A percentile compares a stretch with the other conserved stretches of the same genome.
Evolutionary conservation across 495 filamentous ascomycete genomes (phyloP).

Genomic region (Xylaria acuta): DNA sequence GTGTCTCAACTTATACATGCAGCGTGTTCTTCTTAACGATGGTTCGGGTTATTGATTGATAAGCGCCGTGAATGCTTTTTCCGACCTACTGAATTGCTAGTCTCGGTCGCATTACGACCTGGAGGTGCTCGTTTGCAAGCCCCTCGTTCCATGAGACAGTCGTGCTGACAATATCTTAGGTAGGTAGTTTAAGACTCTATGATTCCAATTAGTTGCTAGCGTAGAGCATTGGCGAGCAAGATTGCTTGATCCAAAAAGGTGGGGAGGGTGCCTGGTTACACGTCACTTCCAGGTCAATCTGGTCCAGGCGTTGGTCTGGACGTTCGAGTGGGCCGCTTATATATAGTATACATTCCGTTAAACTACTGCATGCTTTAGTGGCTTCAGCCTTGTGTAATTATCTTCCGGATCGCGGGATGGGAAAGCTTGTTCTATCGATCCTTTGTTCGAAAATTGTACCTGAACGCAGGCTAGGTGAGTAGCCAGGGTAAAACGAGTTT

Average conservation of each 20-base stretch:
- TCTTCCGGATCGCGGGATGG: neutral
- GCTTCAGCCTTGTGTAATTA: neutral
- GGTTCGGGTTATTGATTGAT: neutral
- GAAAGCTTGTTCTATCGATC: neutral
- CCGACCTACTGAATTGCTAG: neutral
- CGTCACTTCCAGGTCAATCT: neutral
- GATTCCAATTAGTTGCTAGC: conserved; percentile 4
- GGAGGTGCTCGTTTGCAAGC: conserved; percentile 8
- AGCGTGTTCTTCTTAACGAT: neutral
- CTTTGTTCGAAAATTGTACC: neutral
- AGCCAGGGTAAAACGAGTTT: neutral
- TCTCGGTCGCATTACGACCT: conserved; percentile 7
- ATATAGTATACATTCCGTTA: neutral
- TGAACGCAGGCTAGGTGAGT: neutral
- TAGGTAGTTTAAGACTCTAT: neutral
- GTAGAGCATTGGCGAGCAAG: conserved; percentile 15
- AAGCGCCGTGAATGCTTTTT: neutral
- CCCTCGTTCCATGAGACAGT: conserved; percentile 17
- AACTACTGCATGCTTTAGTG: neutral
- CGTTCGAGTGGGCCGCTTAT: neutral
- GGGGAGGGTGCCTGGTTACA: neutral
- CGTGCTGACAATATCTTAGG: neutral
- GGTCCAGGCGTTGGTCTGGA: neutral
- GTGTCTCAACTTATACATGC: neutral
- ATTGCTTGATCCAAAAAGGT: conserved; percentile 8